Evolutionary conservation across 2,329 filamentous ascomycete genomes (phyloP).

Genomic region (Trichoderma lentiforme): DNA sequence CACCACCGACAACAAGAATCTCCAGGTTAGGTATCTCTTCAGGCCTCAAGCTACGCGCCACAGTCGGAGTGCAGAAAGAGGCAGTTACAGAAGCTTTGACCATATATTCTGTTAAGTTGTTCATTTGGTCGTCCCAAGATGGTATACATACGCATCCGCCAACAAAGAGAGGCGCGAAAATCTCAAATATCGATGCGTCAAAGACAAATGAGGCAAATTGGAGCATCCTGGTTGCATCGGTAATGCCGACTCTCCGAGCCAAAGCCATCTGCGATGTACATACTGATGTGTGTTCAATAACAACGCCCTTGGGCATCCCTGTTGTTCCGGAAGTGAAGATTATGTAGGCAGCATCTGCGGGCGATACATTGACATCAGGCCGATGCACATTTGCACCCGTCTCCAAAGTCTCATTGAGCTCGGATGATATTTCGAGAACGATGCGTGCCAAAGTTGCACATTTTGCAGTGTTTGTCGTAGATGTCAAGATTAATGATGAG

Average conservation of each 20-base stretch:
- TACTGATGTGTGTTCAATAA: neutral
- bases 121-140: conserved; percentile 12
- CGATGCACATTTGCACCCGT: neutral
- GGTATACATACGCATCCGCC: conserved; percentile 21
- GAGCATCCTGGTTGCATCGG: neutral
- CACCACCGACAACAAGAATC: neutral
- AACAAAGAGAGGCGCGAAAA: neutral
- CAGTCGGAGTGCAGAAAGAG: neutral
- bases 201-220: conserved; percentile 22
- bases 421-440: neutral
- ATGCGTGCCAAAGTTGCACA: neutral
- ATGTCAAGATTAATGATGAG: neutral
- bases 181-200: conserved; percentile 19
- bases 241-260: neutral
- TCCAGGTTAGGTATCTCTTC: neutral
- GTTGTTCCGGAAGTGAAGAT: conserved; percentile 16
- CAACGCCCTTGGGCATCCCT: conserved; percentile 15
- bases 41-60: neutral
- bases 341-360: neutral
- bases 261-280: neutral
- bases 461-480: neutral
- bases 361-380: neutral
- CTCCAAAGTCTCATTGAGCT: neutral
- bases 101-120: neutral
- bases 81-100: neutral